These are phyloP conservation scores for Trichocomaceae sp. DNA, from an alignment of 2,329 filamentous ascomycete genomes.

Conservation along the genomic window DNA sequence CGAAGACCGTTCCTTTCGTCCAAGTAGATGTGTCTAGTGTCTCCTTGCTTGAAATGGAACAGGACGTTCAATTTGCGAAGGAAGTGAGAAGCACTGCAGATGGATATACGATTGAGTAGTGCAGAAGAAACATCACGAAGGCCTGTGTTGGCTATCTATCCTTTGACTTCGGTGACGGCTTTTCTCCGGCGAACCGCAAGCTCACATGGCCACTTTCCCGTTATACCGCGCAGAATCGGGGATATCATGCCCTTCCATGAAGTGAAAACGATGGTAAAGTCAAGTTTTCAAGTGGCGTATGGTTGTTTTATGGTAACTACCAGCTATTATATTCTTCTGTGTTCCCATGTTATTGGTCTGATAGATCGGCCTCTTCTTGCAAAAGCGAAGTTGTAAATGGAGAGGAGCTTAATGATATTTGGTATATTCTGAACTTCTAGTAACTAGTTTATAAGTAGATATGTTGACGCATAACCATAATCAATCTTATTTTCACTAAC, in stretches of 20 bases:
- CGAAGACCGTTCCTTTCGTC: conserved; percentile 76
- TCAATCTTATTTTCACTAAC: no score
- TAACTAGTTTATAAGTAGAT: neutral
- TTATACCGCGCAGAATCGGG: no score
- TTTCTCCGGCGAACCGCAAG: no score
- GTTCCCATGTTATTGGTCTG: neutral
- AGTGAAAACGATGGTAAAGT: conserved; percentile 13
- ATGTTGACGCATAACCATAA: neutral
- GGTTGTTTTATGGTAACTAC: neutral
- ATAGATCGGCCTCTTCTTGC: conserved; percentile 2
- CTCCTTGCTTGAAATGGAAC: conserved; percentile 40
- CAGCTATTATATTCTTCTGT: neutral
- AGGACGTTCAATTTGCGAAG: conserved; percentile 41
- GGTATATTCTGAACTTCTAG: neutral
- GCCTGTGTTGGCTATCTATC: no score
- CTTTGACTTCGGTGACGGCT: no score
- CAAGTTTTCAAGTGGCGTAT: conserved; percentile 7
- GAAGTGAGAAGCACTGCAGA: conserved; percentile 40
- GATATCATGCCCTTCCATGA: no score
- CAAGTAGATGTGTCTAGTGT: conserved; percentile 70
- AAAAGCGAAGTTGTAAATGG: conserved; percentile 7
- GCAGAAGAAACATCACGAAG: no score
- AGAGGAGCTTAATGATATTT: conserved; percentile 1
- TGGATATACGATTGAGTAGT: conserved; percentile 39
- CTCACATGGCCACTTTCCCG: no score